Conservation (phyloP, 495 filamentous ascomycete genomes). For the Annulohypoxylon bovei region DNA sequence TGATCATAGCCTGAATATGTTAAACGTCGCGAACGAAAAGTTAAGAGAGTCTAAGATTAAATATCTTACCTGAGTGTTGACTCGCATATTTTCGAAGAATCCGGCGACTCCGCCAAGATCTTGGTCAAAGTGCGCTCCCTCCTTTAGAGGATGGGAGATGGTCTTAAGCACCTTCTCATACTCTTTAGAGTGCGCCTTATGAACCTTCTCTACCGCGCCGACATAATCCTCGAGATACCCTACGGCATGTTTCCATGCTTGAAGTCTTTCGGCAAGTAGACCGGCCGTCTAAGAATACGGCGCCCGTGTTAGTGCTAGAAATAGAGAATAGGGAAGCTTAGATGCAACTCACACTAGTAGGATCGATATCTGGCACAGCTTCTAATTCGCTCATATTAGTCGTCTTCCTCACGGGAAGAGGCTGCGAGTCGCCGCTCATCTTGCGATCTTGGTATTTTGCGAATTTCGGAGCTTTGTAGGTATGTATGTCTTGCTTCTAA, state of each 20-base stretch:
- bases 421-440: conserved; percentile 51
- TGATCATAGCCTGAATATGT: conserved; percentile 72
- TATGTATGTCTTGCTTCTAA: conserved; percentile 3
- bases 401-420: conserved; percentile 66
- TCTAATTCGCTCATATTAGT: conserved; percentile 62
- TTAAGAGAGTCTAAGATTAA: background rate
- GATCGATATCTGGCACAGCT: conserved; percentile 80
- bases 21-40: conserved; percentile 8
- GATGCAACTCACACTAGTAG: conserved; percentile 70
- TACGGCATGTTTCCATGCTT: conserved; percentile 95
- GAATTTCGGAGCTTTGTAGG: conserved; percentile 16
- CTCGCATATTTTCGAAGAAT: conserved; percentile 91
- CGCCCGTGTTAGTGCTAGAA: conserved; percentile 20
- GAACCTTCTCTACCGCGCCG: conserved; percentile 79
- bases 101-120: conserved; percentile 82
- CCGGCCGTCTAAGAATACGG: conserved; percentile 66
- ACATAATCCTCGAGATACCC: conserved; percentile 92
- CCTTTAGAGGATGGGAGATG: conserved; percentile 83
- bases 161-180: conserved; percentile 96
- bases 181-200: conserved; percentile 88
- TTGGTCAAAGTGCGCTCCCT: conserved; percentile 92
- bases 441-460: background rate
- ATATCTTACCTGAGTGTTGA: conserved; percentile 79
- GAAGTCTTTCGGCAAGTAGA: conserved; percentile 83
- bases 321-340: conserved; percentile 18